Percentiles rank a stretch among this genome's conserved stretches.
These are phyloP conservation scores for Arthrobotrys conoides DNA, from an alignment of 2,329 filamentous ascomycete species.

Conservation along the genomic window DNA sequence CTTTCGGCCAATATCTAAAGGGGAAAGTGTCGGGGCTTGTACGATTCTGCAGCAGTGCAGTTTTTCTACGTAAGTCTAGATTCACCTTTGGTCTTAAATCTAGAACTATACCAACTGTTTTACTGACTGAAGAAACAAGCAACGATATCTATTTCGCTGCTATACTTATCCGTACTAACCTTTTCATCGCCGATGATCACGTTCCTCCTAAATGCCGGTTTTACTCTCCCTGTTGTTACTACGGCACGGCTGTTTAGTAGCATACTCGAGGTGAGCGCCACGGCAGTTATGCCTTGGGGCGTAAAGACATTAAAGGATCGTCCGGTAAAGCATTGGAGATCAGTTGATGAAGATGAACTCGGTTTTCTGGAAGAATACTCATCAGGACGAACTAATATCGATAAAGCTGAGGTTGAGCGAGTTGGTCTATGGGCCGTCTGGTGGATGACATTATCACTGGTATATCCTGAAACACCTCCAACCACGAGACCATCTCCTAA, in stretches of 20 bases:
- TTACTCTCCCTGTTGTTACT: slow-evolving; percentile 68
- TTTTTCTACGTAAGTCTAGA: slow-evolving; percentile 66
- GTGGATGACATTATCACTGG: slow-evolving; percentile 68
- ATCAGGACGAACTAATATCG: slow-evolving; percentile 63
- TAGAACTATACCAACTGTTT: not conserved
- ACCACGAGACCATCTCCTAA: not conserved
- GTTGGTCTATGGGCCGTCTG: slow-evolving; percentile 68
- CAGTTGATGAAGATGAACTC: slow-evolving; percentile 42
- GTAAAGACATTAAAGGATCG: slow-evolving; percentile 66
- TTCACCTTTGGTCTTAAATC: not conserved
- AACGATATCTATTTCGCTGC: slow-evolving; percentile 70
- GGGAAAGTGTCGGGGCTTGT: slow-evolving; percentile 65
- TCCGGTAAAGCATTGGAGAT: slow-evolving; percentile 44
- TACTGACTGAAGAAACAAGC: slow-evolving; percentile 63
- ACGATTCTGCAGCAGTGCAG: slow-evolving; percentile 67
- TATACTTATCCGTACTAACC: slow-evolving; percentile 73
- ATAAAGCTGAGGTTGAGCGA: slow-evolving; percentile 65
- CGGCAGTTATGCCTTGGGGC: slow-evolving; percentile 70
- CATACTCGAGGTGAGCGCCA: slow-evolving; percentile 72
- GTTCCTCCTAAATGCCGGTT: slow-evolving; percentile 71
- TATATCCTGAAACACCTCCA: slow-evolving; percentile 58
- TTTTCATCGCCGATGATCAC: slow-evolving; percentile 73
- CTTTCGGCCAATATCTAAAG: slow-evolving; percentile 25
- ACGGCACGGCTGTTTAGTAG: slow-evolving; percentile 68
- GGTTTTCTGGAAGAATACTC: slow-evolving; percentile 63